phyloP scores from a whole-genome alignment of 441 rosid genomes.

The Biscutella auriculata region DNA sequence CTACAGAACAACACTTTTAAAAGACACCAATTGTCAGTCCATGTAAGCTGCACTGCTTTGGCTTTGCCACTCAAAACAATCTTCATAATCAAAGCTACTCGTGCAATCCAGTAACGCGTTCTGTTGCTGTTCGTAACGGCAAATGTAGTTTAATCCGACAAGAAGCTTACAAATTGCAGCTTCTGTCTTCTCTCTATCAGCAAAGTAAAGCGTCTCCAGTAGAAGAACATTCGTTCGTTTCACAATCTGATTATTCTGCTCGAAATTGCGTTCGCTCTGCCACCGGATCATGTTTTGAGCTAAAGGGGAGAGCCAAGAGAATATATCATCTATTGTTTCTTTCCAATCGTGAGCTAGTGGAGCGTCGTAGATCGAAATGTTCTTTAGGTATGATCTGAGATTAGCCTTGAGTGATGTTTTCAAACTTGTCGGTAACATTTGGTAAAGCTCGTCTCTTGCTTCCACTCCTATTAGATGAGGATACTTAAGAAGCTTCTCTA shows the following conservation, averaged over 20 bases:
- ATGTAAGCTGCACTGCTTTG: slow-evolving; percentile 41
- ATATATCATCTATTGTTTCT: slow-evolving; percentile 61
- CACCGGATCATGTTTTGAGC: slow-evolving; percentile 93
- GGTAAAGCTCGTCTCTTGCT: slow-evolving; percentile 86
- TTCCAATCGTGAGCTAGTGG: slow-evolving; percentile 92
- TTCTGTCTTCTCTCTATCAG: slow-evolving; percentile 79
- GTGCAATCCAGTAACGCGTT: slow-evolving; percentile 80
- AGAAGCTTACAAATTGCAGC: slow-evolving; percentile 71
- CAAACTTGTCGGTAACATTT: slow-evolving; percentile 81
- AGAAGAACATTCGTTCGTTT: slow-evolving; percentile 70
- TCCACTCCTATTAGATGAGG: slow-evolving; percentile 97
- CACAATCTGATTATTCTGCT: slow-evolving; percentile 72
- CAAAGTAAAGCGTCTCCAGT: slow-evolving; percentile 81
- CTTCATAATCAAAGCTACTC: slow-evolving; percentile 93
- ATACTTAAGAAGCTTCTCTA: slow-evolving; percentile 81
- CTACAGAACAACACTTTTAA: slow-evolving; percentile 14
- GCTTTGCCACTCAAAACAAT: slow-evolving; percentile 83
- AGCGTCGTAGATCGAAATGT: slow-evolving; percentile 83
- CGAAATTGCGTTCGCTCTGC: slow-evolving; percentile 92
- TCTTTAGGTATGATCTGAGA: slow-evolving; percentile 65
- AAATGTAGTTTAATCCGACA: slow-evolving; percentile 84
- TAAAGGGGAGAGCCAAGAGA: slow-evolving; percentile 77
- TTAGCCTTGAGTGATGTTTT: slow-evolving; percentile 48
- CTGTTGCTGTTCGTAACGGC: slow-evolving; percentile 89
- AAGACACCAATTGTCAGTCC: slow-evolving; percentile 23